phyloP scores from a whole-genome alignment of 73 alveolate genomes.

The Effrenium voratum region DNA sequence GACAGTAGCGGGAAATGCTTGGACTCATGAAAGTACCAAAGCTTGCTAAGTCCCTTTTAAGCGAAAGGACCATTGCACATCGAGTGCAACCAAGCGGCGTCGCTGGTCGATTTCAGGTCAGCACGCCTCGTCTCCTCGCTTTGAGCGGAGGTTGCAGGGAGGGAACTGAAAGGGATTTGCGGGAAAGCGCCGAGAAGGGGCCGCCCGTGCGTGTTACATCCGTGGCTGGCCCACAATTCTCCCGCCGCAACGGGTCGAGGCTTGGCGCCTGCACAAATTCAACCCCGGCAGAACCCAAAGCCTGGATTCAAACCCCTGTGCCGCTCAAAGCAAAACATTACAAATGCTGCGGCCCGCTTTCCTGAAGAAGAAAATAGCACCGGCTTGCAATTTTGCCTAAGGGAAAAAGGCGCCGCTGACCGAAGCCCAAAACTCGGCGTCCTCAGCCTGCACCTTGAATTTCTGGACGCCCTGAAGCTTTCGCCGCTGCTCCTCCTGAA shows the following conservation, averaged over 20 bases:
- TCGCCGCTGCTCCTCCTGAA: constrained; percentile 44
- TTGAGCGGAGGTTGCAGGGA: background rate
- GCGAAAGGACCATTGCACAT: background rate
- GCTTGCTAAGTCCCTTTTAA: background rate
- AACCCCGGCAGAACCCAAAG: background rate
- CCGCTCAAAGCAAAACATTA: background rate
- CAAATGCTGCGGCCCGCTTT: background rate
- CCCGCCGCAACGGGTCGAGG: background rate
- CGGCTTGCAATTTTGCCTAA: background rate
- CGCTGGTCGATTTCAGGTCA: constrained; percentile 67
- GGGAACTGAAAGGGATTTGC: too few species aligned
- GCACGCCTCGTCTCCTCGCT: constrained; percentile 39
- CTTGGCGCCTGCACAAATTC: background rate
- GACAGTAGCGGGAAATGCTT: too few species aligned
- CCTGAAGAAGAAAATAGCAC: background rate
- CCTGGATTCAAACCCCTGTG: background rate
- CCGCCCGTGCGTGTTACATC: background rate
- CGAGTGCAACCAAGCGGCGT: background rate
- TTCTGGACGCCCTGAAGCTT: constrained; percentile 44
- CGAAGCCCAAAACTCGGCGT: background rate
- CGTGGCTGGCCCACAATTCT: background rate
- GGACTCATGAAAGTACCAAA: background rate
- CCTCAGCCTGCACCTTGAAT: constrained; percentile 68
- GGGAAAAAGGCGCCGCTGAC: background rate
- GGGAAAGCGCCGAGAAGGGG: too few species aligned